phyloP scores from a whole-genome alignment of 2,329 filamentous ascomycete species.

The Monosporascus ibericus region DNA sequence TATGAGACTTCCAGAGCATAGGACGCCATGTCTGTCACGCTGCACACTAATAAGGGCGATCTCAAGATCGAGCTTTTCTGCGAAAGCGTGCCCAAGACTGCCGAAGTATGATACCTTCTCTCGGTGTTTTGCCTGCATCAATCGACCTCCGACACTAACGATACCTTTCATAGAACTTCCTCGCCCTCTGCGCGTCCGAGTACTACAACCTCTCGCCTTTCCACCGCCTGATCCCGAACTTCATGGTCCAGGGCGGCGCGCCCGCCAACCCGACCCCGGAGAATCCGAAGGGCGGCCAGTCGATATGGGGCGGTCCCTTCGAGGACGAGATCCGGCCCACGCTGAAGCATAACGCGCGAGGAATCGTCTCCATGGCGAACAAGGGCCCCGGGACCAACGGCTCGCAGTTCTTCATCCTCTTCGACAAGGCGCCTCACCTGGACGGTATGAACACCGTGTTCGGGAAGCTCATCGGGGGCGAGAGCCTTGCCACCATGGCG shows the following conservation, averaged over 20 bases:
- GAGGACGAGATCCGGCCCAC: conserved; percentile 75
- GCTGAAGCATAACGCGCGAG: conserved; percentile 61
- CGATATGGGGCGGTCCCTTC: conserved; percentile 69
- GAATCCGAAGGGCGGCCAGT: conserved; percentile 62
- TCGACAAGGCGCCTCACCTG: conserved; percentile 71
- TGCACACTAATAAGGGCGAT: conserved; percentile 85
- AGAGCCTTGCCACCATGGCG: conserved; percentile 58
- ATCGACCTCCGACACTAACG: conserved; percentile 5
- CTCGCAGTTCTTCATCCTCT: conserved; percentile 76
- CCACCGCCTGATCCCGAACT: conserved; percentile 72
- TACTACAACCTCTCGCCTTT: conserved; percentile 73
- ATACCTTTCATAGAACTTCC: conserved; percentile 62
- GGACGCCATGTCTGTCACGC: conserved; percentile 55
- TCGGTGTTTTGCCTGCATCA: neutral
- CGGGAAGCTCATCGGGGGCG: conserved; percentile 64
- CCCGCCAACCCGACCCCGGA: conserved; percentile 49
- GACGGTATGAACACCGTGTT: conserved; percentile 84
- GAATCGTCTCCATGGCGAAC: conserved; percentile 73
- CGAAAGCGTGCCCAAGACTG: conserved; percentile 87
- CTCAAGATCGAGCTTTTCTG: conserved; percentile 96
- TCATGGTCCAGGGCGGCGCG: conserved; percentile 75
- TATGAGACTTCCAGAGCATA: conserved; percentile 1
- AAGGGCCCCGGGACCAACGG: conserved; percentile 69
- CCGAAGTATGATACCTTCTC: conserved; percentile 52
- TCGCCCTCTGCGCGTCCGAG: conserved; percentile 73